Percentiles rank a stretch among this genome's conserved stretches.
Evolutionary conservation across 768 basidiomycete genomes (phyloP).

Genomic region (Albatrellus ellisii): DNA sequence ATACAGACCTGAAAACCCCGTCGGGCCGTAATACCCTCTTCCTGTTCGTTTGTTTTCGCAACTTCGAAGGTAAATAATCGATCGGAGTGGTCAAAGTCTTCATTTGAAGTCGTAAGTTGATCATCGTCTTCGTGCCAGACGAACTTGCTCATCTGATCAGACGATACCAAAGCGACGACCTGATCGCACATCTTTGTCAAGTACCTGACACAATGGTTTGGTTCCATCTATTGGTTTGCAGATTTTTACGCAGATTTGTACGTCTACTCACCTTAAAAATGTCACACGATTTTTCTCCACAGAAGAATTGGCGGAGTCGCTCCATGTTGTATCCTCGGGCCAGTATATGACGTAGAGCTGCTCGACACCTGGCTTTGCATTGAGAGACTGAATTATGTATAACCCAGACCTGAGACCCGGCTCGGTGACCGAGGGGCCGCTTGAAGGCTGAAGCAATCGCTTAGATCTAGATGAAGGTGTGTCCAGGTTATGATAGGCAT

Average conservation of each 20-base stretch:
- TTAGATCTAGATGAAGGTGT: too few species aligned
- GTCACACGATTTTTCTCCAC: constrained; percentile 40
- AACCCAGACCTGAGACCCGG: constrained; percentile 36
- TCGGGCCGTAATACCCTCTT: constrained; percentile 31
- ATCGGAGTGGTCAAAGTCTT: constrained; percentile 28
- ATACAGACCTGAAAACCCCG: constrained; percentile 32
- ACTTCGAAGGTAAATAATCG: constrained; percentile 43
- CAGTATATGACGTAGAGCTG: constrained; percentile 41
- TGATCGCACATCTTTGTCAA: constrained; percentile 49
- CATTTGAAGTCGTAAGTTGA: constrained; percentile 3
- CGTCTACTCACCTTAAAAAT: constrained; percentile 39
- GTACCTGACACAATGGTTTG: too few species aligned
- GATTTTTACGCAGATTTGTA: background rate
- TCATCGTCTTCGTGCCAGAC: constrained; percentile 26
- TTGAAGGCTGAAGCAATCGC: too few species aligned
- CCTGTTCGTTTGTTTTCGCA: constrained; percentile 38
- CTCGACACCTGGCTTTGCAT: constrained; percentile 8
- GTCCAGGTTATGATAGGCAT: too few species aligned
- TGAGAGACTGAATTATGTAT: constrained; percentile 26
- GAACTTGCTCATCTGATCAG: constrained; percentile 30
- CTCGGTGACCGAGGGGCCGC: too few species aligned
- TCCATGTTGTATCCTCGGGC: constrained; percentile 50
- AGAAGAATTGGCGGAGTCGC: constrained; percentile 31
- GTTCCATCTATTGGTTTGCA: too few species aligned
- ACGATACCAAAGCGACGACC: constrained; percentile 35